These are phyloP conservation scores for Pythium diclinum DNA, from an alignment of 352 stramenopile genomes.

Conservation along the genomic window DNA sequence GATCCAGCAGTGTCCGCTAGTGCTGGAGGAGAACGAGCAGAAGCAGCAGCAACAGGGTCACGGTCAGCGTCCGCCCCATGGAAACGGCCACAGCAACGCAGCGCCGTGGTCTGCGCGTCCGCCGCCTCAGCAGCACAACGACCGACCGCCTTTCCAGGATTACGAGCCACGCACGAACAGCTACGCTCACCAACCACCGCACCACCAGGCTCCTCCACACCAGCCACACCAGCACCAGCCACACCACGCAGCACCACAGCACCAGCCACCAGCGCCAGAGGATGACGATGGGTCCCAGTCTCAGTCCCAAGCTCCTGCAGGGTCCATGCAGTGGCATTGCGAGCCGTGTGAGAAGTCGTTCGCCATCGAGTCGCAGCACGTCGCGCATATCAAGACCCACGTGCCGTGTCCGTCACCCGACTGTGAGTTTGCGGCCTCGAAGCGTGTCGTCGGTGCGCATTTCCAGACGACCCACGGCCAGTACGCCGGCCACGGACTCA, in stretches of 20 bases:
- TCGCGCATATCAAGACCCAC: slow-evolving; percentile 72
- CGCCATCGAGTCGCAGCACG: slow-evolving; percentile 57
- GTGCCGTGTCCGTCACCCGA: slow-evolving; percentile 48
- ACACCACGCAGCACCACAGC: background rate
- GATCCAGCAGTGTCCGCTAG: slow-evolving; percentile 69
- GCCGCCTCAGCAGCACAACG: slow-evolving; percentile 13
- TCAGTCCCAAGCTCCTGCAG: background rate
- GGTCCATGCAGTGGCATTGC: slow-evolving; percentile 43
- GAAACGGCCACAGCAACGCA: background rate
- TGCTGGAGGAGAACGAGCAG: slow-evolving; percentile 24
- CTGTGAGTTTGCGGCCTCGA: slow-evolving; percentile 71
- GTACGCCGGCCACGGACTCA: slow-evolving; percentile 63
- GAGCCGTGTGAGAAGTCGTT: slow-evolving; percentile 76
- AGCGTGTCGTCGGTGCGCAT: slow-evolving; percentile 71
- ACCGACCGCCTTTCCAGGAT: slow-evolving; percentile 18
- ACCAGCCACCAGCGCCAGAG: background rate
- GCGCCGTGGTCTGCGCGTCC: background rate
- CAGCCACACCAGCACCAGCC: background rate
- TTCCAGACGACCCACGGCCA: slow-evolving; percentile 69
- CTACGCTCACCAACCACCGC: slow-evolving; percentile 9
- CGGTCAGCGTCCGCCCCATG: background rate
- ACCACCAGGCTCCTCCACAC: slow-evolving; percentile 2
- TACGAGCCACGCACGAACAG: slow-evolving; percentile 17
- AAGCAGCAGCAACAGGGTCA: slow-evolving; percentile 19
- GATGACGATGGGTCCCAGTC: background rate